Conservation (phyloP, 2,329 filamentous ascomycete species). For the Aspergillus pseudoterreus region DNA sequence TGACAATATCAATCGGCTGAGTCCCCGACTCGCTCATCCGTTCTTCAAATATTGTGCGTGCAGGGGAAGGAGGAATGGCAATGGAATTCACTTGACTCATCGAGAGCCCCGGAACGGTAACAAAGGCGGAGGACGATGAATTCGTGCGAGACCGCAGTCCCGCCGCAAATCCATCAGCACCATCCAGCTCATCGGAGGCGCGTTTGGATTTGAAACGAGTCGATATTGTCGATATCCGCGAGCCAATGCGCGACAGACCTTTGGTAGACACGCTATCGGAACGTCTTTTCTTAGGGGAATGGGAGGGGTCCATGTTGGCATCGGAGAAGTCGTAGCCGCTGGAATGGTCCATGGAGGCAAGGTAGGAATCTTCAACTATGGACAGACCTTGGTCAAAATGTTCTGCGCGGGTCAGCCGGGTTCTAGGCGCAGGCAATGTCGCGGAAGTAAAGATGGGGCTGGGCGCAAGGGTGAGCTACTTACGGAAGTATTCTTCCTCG, state of each 20-base stretch:
- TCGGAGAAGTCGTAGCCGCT: slow-evolving; percentile 51
- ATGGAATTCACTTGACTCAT: slow-evolving; percentile 48
- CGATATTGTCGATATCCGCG: slow-evolving; percentile 72
- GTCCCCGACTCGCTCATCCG: slow-evolving; percentile 46
- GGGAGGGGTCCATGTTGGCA: slow-evolving; percentile 60
- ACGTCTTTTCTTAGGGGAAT: slow-evolving; percentile 53
- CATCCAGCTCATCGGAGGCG: slow-evolving; percentile 31
- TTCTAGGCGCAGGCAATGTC: not conserved
- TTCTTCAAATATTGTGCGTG: slow-evolving; percentile 61
- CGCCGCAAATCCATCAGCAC: slow-evolving; percentile 26
- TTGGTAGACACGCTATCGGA: slow-evolving; percentile 46
- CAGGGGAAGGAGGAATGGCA: slow-evolving; percentile 57
- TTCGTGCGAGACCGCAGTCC: slow-evolving; percentile 39
- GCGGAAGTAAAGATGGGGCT: slow-evolving; percentile 8
- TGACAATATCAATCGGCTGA: slow-evolving; percentile 51
- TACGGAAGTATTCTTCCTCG: slow-evolving; percentile 69
- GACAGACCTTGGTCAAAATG: slow-evolving; percentile 33
- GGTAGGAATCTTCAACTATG: slow-evolving; percentile 27
- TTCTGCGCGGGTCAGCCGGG: slow-evolving; percentile 23
- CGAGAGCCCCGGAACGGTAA: slow-evolving; percentile 32
- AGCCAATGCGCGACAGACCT: slow-evolving; percentile 61
- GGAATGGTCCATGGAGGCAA: slow-evolving; percentile 25
- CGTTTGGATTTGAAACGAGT: slow-evolving; percentile 37
- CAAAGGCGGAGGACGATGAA: slow-evolving; percentile 39
- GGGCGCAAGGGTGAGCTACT: slow-evolving; percentile 37